A percentile compares a stretch with the other conserved stretches of the same genome.
Conservation (phyloP, 148 eudicot species). For the Rheum nobile region DNA sequence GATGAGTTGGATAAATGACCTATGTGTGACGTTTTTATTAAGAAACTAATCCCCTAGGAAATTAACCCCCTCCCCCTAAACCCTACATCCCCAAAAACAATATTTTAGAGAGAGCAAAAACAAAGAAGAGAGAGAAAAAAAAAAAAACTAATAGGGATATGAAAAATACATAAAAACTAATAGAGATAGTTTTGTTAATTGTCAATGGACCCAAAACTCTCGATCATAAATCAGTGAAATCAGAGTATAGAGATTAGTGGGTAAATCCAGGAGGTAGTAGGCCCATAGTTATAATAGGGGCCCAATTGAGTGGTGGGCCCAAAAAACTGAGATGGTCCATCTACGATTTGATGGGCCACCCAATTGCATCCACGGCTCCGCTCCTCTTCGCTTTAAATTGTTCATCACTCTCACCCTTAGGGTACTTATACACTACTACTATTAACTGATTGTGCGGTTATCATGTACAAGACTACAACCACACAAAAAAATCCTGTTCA, state of each 20-base stretch:
- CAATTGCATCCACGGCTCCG: neutral
- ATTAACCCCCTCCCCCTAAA: no score
- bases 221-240: no score
- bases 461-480: neutral
- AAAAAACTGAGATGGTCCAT: neutral
- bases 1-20: no score
- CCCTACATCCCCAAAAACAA: no score
- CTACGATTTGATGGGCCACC: conserved; percentile 1
- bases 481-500: neutral
- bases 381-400: neutral
- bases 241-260: neutral
- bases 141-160: no score
- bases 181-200: no score
- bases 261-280: neutral
- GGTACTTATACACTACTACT: neutral
- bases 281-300: neutral
- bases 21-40: no score
- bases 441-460: neutral
- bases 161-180: no score
- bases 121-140: no score
- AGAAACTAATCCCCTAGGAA: no score
- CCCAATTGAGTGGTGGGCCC: neutral
- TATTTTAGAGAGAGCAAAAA: no score
- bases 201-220: no score
- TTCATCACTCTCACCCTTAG: neutral